These are phyloP conservation scores for Coemansia sp. DNA, from an alignment of 192 early-diverging fungal species.

Conservation along the genomic window DNA sequence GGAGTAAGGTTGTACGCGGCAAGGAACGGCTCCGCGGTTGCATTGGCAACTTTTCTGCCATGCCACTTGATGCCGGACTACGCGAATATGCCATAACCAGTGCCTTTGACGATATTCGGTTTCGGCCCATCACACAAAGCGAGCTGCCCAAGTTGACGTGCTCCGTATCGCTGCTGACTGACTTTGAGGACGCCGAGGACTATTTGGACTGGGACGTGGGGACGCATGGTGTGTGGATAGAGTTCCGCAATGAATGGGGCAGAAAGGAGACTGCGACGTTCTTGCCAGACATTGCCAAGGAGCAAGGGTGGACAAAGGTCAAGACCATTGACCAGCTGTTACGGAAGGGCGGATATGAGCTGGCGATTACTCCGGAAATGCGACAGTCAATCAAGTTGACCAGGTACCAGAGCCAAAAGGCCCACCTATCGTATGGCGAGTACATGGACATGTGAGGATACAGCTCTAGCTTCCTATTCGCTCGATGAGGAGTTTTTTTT, in stretches of 20 bases:
- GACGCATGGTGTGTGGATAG: conserved; percentile 93
- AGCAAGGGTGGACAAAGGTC: conserved; percentile 89
- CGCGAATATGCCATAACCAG: conserved; percentile 82
- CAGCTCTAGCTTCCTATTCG: conserved; percentile 5
- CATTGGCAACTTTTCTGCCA: conserved; percentile 87
- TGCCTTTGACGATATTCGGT: conserved; percentile 83
- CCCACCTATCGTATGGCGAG: conserved; percentile 69
- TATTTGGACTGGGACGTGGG: conserved; percentile 93
- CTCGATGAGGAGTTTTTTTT: neutral
- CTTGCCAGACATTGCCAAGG: conserved; percentile 85
- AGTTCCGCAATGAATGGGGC: conserved; percentile 62
- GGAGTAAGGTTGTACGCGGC: conserved; percentile 21
- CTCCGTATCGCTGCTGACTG: conserved; percentile 81
- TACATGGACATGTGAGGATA: conserved; percentile 52
- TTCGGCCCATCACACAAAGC: conserved; percentile 67
- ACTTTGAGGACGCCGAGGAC: conserved; percentile 80
- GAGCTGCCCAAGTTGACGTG: conserved; percentile 76
- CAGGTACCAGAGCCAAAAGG: conserved; percentile 83
- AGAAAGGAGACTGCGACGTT: conserved; percentile 77
- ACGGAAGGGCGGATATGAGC: conserved; percentile 80
- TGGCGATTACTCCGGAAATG: conserved; percentile 63
- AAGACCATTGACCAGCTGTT: conserved; percentile 87
- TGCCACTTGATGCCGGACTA: conserved; percentile 71
- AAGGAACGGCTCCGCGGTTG: conserved; percentile 78
- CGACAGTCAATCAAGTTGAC: conserved; percentile 70